Evolutionary conservation across 1,284 basidiomycete species (phyloP).

Genomic region (Marasmius oreades): DNA sequence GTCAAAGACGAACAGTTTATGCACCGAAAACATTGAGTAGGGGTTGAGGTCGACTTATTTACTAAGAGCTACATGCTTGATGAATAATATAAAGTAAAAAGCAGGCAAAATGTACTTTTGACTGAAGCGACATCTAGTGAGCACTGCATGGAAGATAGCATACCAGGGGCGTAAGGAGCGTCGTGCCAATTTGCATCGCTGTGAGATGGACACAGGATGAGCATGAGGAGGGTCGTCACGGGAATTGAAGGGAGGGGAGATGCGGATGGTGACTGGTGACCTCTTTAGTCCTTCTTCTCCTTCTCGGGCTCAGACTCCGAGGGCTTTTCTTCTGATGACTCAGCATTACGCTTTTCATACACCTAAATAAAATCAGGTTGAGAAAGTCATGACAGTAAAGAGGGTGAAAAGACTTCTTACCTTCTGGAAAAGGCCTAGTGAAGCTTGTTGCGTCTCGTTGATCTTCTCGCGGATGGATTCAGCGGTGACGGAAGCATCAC

Average conservation of each 20-base stretch:
- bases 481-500: conserved; percentile 78
- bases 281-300: conserved; percentile 70
- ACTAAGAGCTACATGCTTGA: not conserved
- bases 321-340: conserved; percentile 40
- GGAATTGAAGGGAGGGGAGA: not conserved
- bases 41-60: not conserved
- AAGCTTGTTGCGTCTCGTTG: conserved; percentile 94
- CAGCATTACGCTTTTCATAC: conserved; percentile 87
- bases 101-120: not conserved
- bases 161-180: not conserved
- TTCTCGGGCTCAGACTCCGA: conserved; percentile 46
- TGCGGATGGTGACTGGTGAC: not conserved
- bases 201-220: conserved; percentile 7
- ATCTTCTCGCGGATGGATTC: conserved; percentile 93
- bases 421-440: conserved; percentile 97
- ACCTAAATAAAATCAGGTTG: conserved; percentile 41
- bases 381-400: not conserved
- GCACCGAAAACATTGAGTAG: conserved; percentile 2
- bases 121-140: conserved; percentile 1
- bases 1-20: not conserved
- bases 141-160: not conserved
- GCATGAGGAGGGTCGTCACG: not conserved
- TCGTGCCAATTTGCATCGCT: not conserved
- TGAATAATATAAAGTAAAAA: not conserved
- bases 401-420: conserved; percentile 27